phyloP scores from a whole-genome alignment of 257 asterid species.

The Solanum sitiens region DNA sequence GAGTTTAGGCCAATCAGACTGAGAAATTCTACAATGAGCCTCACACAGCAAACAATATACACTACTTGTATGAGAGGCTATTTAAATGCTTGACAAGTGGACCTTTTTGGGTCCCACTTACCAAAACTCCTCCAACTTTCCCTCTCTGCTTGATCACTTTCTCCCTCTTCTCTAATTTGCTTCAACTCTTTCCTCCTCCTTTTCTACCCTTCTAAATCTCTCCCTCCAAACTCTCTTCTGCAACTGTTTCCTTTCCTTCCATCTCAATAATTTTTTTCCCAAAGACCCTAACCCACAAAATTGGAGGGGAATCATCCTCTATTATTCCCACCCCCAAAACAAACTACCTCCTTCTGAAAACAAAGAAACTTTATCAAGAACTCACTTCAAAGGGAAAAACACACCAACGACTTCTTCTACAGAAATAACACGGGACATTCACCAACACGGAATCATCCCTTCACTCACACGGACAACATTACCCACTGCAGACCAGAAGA shows the following conservation, averaged over 20 bases:
- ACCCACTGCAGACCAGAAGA: neutral
- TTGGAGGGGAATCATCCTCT: neutral
- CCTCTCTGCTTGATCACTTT: neutral
- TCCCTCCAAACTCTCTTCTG: neutral
- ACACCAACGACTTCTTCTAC: neutral
- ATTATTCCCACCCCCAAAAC: neutral
- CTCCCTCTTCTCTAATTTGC: neutral
- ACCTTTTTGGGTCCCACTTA: neutral
- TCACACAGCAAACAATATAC: neutral
- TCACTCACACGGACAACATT: neutral
- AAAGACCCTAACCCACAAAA: neutral
- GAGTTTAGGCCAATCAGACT: neutral
- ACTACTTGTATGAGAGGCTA: neutral
- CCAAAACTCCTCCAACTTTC: neutral
- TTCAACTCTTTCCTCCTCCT: neutral
- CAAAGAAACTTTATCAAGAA: neutral
- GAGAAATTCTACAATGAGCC: neutral
- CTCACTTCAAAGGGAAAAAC: neutral
- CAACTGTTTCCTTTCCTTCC: neutral
- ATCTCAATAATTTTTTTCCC: neutral
- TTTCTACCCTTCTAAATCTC: neutral
- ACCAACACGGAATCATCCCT: neutral
- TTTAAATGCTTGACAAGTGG: neutral
- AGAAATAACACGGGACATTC: neutral
- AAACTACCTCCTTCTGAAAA: neutral